Conservation (phyloP, 2,329 filamentous ascomycete species). For the Neofusicoccum cordaticola region DNA sequence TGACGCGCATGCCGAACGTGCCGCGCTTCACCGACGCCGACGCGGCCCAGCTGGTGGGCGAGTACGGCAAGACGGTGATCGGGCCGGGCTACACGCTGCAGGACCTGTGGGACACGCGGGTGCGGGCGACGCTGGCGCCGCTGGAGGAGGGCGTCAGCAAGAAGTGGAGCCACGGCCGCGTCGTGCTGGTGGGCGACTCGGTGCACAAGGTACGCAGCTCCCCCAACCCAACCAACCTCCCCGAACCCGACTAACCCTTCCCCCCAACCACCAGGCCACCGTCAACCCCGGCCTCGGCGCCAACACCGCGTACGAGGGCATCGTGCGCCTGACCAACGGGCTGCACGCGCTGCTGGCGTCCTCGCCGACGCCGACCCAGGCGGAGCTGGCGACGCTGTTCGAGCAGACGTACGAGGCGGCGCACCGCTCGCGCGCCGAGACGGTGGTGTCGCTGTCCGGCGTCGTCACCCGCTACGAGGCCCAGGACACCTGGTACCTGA, state of each 20-base stretch:
- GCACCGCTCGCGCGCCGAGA: background rate
- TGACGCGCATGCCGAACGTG: background rate
- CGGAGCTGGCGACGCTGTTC: background rate
- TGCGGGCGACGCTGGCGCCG: background rate
- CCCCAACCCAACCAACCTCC: too few relatives aligned
- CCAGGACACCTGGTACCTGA: conserved; percentile 1
- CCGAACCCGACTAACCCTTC: too few relatives aligned
- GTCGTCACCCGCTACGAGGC: conserved; percentile 8
- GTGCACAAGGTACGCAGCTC: conserved; percentile 18
- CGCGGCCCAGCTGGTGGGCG: conserved; percentile 22
- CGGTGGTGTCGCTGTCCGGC: background rate
- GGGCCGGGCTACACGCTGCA: conserved; percentile 16
- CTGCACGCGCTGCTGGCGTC: background rate
- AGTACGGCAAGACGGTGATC: conserved; percentile 13
- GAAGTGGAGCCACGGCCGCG: conserved; percentile 1
- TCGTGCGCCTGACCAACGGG: background rate
- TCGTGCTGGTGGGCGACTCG: background rate
- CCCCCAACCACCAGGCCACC: background rate
- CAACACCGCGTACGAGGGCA: conserved; percentile 7
- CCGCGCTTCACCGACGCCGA: conserved; percentile 33
- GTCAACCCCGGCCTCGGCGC: conserved; percentile 9
- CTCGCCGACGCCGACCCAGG: background rate
- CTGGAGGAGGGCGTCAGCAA: conserved; percentile 3
- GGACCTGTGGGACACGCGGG: background rate
- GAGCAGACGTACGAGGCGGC: background rate